Evolutionary conservation across 345 rosid species (phyloP).

Genomic region (Hevea brasiliensis): DNA sequence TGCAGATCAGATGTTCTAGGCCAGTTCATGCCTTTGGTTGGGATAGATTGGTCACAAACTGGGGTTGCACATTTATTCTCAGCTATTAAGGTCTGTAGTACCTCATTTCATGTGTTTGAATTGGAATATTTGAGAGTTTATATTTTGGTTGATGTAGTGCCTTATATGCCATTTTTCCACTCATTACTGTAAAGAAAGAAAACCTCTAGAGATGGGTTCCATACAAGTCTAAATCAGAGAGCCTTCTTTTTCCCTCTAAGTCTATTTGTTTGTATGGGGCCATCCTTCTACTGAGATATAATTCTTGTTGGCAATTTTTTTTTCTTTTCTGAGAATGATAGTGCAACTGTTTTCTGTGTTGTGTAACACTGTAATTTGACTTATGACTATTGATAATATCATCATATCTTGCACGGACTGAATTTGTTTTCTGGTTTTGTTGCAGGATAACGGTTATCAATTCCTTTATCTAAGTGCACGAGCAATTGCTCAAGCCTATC

Average conservation of each 20-base stretch:
- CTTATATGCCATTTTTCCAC: not conserved
- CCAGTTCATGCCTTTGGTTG: conserved; percentile 97
- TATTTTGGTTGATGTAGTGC: not conserved
- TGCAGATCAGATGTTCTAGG: conserved; percentile 94
- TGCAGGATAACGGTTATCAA: conserved; percentile 95
- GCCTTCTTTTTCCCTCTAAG: not conserved
- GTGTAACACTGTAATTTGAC: not conserved
- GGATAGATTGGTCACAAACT: conserved; percentile 91
- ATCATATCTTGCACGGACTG: not conserved
- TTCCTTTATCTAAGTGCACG: conserved; percentile 95
- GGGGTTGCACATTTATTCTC: conserved; percentile 93
- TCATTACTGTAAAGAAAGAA: not conserved
- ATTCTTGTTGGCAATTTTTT: not conserved
- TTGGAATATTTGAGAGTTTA: not conserved
- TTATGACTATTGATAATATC: conserved; percentile 6
- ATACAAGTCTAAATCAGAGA: not conserved
- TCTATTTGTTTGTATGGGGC: not conserved
- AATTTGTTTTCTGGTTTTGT: conserved; percentile 16
- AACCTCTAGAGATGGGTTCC: not conserved
- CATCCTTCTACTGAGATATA: not conserved
- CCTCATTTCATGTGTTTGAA: conserved; percentile 11
- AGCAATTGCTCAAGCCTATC: conserved; percentile 88
- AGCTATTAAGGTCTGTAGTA: conserved; percentile 72
- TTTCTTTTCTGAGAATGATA: not conserved
- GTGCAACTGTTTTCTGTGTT: not conserved